Evolutionary conservation across 1,284 basidiomycete genomes (phyloP), one percentile per base, ranked within the genome.

Genomic region (Leccinum cinnamomeum): DNA sequence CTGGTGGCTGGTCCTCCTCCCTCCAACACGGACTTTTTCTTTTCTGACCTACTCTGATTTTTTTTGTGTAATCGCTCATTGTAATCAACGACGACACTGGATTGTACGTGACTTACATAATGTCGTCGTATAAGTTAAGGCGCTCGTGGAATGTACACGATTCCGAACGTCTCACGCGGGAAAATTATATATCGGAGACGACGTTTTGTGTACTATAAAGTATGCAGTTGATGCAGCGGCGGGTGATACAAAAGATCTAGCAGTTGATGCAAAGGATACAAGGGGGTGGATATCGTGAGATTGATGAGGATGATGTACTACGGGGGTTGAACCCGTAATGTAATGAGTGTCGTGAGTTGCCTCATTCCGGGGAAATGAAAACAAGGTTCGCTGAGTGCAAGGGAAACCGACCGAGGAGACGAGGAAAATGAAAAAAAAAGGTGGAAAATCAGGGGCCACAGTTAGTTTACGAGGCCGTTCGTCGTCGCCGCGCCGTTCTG

Each of bases 21-120:
- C 12, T 78, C 80, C 14, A 91, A 90, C 68, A 87, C 84, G 58
- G 93, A 95, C 74, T 96, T 94, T 77, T 95, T 91, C 79, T 96
- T 94, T 75, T 91, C 94, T 11, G 91, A 86, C 79, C 65, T 82
- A 76, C 64, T 74, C 60, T 75, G 60, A 61, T 44, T 30, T 33
- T 30, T 55, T 46, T 11, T 3, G 6, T 65, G 62, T 57, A 68
- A 51, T 2, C 5, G 44, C 7, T 56, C 48, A 23, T 25, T 64
- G 65, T 68, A 66, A 62, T 62, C 46, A 48, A 46, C 44, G 18
- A 20, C 44, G 14, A 20, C 44, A 16, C 39, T 0, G 44, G 11
- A 12, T 20, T 48, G 18, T 20, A 20, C 18, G 46, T 48, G 46
- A 48, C 46, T 48, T 62, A 59, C 11, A 18, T 46, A 7, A 39